Conservation (phyloP, 345 rosid genomes). For the Sonneratia caseolaris region DNA sequence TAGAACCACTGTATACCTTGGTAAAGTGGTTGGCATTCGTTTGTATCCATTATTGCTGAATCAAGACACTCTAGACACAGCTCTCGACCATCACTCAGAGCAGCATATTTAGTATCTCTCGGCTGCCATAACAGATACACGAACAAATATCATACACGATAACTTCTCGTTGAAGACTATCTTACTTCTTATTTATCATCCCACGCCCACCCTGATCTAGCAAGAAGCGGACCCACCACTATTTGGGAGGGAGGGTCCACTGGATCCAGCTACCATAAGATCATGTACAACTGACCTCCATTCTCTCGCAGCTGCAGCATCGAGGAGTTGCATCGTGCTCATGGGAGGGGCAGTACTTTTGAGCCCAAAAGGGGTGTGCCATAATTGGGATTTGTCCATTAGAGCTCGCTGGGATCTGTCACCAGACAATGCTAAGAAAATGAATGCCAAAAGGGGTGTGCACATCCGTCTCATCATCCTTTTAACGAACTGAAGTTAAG, state of each 20-base stretch:
- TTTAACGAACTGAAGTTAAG: neutral
- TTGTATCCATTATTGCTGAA: slow-evolving; percentile 86
- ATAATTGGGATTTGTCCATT: slow-evolving; percentile 76
- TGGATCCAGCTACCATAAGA: too few species aligned
- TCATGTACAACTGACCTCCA: slow-evolving; percentile 62
- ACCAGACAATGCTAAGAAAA: slow-evolving; percentile 14
- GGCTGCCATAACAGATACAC: slow-evolving; percentile 31
- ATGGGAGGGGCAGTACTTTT: slow-evolving; percentile 94
- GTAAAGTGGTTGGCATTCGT: slow-evolving; percentile 79
- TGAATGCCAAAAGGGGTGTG: neutral
- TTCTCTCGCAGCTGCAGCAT: slow-evolving; percentile 98
- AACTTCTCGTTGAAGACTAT: neutral
- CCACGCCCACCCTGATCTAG: too few species aligned
- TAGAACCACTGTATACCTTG: slow-evolving; percentile 66
- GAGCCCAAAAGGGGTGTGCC: slow-evolving; percentile 96
- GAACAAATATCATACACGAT: neutral
- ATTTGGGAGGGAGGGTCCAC: too few species aligned
- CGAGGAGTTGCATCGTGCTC: slow-evolving; percentile 85
- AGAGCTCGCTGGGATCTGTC: slow-evolving; percentile 87
- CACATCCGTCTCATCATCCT: too few species aligned
- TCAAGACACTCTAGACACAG: slow-evolving; percentile 91
- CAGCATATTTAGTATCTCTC: slow-evolving; percentile 49
- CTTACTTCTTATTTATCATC: too few species aligned
- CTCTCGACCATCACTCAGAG: slow-evolving; percentile 82
- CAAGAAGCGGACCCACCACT: too few species aligned